Evolutionary conservation across 768 basidiomycete species (phyloP).

Genomic region (Kwoniella europaea): DNA sequence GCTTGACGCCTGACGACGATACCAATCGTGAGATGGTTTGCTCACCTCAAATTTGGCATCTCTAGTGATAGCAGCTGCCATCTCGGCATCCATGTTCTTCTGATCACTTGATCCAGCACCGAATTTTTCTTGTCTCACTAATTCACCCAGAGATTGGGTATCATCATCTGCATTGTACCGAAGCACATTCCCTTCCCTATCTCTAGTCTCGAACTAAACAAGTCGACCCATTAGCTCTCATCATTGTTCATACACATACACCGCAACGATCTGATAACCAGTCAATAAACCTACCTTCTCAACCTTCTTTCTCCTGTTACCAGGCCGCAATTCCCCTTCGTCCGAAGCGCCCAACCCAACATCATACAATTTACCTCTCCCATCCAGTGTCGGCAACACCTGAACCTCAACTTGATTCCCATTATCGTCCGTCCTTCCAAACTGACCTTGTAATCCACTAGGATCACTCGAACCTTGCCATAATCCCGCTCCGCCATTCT

Average conservation of each 20-base stretch:
- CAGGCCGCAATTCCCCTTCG: slow-evolving; percentile 63
- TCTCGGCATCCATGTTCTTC: slow-evolving; percentile 86
- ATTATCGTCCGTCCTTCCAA: slow-evolving; percentile 49
- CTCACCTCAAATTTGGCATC: slow-evolving; percentile 85
- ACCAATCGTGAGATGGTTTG: no score
- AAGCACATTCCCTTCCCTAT: slow-evolving; percentile 88
- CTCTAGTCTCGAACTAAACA: slow-evolving; percentile 79
- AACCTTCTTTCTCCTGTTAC: slow-evolving; percentile 77
- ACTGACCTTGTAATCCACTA: slow-evolving; percentile 53
- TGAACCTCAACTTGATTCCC: slow-evolving; percentile 70
- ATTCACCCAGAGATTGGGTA: slow-evolving; percentile 78
- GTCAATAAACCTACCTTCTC: slow-evolving; percentile 63
- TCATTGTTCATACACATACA: not conserved
- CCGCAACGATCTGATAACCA: not conserved
- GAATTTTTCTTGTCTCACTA: slow-evolving; percentile 90
- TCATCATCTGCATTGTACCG: slow-evolving; percentile 93
- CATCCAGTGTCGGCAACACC: slow-evolving; percentile 87
- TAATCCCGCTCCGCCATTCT: slow-evolving; percentile 52
- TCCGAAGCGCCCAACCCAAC: slow-evolving; percentile 72
- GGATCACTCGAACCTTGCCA: slow-evolving; percentile 58
- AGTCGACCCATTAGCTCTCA: slow-evolving; percentile 10
- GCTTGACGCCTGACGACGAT: no score
- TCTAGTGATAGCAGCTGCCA: slow-evolving; percentile 82
- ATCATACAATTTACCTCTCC: slow-evolving; percentile 82
- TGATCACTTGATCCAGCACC: slow-evolving; percentile 87